These are phyloP conservation scores for Microcos paniculata DNA, from an alignment of 345 rosid species.

Conservation along the genomic window DNA sequence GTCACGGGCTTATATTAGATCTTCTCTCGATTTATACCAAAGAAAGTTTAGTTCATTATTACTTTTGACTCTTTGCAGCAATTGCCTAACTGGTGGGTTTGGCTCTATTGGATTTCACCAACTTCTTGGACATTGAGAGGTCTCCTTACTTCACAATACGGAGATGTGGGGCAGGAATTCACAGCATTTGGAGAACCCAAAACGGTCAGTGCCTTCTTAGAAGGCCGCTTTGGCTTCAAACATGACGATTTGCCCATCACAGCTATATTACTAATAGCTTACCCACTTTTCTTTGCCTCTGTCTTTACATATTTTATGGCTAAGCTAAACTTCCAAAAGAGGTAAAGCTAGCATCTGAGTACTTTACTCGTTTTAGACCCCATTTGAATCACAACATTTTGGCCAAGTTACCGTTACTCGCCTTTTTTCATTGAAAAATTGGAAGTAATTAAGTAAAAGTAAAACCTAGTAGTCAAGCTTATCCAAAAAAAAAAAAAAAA, in stretches of 20 bases:
- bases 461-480: too few species aligned
- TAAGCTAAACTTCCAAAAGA: slow-evolving; percentile 43
- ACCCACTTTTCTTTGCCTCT: slow-evolving; percentile 32
- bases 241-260: slow-evolving; percentile 27
- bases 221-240: slow-evolving; percentile 30
- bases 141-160: slow-evolving; percentile 41
- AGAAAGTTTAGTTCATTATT: too few species aligned
- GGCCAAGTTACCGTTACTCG: too few species aligned
- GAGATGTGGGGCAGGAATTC: slow-evolving; percentile 30
- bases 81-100: slow-evolving; percentile 48
- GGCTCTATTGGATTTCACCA: slow-evolving; percentile 45
- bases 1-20: too few species aligned
- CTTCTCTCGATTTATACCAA: too few species aligned
- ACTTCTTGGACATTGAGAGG: slow-evolving; percentile 41
- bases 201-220: slow-evolving; percentile 27
- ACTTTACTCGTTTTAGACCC: too few species aligned
- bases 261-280: slow-evolving; percentile 25
- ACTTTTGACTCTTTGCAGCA: slow-evolving; percentile 24
- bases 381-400: too few species aligned
- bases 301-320: slow-evolving; percentile 31
- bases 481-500: too few species aligned
- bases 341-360: too few species aligned
- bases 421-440: too few species aligned
- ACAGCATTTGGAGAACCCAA: slow-evolving; percentile 29
- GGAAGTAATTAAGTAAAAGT: too few species aligned